Base-by-base conservation (phyloP, 257 asterid genomes). In the Nicotiana tabacum region DNA sequence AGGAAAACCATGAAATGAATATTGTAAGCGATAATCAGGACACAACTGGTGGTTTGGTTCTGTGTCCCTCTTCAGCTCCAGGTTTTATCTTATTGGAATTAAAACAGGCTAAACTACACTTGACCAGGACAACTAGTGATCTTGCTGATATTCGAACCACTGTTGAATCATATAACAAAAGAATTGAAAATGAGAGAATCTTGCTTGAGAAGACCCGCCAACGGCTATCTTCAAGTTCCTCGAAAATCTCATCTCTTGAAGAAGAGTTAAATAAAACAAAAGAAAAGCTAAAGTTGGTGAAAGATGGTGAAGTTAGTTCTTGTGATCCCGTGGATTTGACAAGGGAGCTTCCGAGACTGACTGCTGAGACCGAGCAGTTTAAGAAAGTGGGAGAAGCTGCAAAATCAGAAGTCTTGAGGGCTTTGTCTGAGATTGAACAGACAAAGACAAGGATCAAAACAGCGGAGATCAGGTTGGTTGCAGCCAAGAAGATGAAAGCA, bases 401-500 rank as follows among this genome's bases (percentile, higher is more conserved):
- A 13, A 90, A 84, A 82, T 83, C 88, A 0, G 89, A 94, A 83
- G 93, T 92, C 62, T 43, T 82, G 78, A 88, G 85, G 85, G 92
- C 98, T 7, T 84, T 89, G 83, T 86, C 94, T 8, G 97, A 94
- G 89, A 92, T 94, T 32, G 92, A 92, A 78, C 93, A 89, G 66
- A 90, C 97, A 5, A 93, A 84, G 91, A 61, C 85, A 33, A 85
- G 87, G 86, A 91, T 92, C 37, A 91, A 87, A 87, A 92, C 94
- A 9, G 93, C 97, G 1, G 97, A 92, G 89, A 90, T 88, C 65
- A 87, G 93, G 86, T 83, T 94, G 85, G 82, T 91, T 32, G 98
- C 97, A 2, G 98, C 99, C 35, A 94, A 83, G 85, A 96, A 86
- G 83, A 94, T 94, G 97, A 93, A 96, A 88, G 94, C 87, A 82